phyloP scores from a whole-genome alignment of 179 eudicot genomes.

The Heliamphora ciliata region DNA sequence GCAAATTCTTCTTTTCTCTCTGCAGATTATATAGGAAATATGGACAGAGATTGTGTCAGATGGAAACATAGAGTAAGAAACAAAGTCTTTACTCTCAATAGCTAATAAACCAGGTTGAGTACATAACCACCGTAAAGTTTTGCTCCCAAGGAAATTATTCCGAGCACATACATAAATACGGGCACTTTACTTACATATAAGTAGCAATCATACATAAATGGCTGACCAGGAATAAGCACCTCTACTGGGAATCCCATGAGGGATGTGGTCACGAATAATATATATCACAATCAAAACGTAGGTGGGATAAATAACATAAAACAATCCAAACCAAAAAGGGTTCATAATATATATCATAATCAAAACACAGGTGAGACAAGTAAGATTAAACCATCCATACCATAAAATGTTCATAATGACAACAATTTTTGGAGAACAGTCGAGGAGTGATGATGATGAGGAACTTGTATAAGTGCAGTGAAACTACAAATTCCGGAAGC shows the following conservation, averaged over 20 bases:
- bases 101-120: neutral
- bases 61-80: neutral
- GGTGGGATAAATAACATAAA: too few species aligned
- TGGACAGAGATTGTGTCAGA: neutral
- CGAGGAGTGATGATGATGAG: too few species aligned
- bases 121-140: neutral
- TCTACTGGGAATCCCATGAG: neutral
- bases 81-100: neutral
- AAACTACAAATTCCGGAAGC: too few species aligned
- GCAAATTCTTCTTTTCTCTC: constrained; percentile 93
- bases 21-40: constrained; percentile 29
- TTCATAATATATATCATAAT: too few species aligned
- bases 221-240: neutral
- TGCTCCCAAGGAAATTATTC: neutral
- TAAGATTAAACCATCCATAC: too few species aligned
- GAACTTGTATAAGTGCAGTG: too few species aligned
- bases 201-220: neutral
- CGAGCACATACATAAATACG: neutral
- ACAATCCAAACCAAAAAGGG: too few species aligned
- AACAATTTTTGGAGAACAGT: too few species aligned
- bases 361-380: too few species aligned
- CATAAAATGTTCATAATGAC: too few species aligned
- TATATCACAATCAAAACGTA: too few species aligned
- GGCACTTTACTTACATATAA: neutral
- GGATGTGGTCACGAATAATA: too few species aligned